A percentile compares a stretch with the other conserved stretches of the same genome.
These are phyloP conservation scores for Aspergillus bertholletiae DNA, from an alignment of 495 filamentous ascomycete genomes.

Conservation along the genomic window DNA sequence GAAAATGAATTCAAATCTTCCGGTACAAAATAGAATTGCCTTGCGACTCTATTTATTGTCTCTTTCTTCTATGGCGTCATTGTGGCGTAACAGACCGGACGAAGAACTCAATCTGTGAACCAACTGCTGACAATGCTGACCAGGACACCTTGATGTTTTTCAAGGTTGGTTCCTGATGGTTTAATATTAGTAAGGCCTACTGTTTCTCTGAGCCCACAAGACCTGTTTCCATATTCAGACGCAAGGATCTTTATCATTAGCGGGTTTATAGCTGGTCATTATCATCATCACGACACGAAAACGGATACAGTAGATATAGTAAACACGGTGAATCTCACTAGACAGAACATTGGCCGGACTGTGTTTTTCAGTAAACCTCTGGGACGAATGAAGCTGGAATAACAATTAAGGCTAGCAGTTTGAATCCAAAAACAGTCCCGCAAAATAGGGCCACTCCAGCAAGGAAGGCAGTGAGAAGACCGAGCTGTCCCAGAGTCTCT, in stretches of 20 bases:
- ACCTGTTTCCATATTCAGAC: not conserved
- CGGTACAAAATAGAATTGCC: too few species aligned
- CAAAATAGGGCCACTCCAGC: constrained; percentile 14
- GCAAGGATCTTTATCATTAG: too few species aligned
- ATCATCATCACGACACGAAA: too few species aligned
- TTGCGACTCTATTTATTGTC: not conserved
- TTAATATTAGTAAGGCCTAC: too few species aligned
- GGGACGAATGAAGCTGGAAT: not conserved
- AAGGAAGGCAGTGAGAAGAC: constrained; percentile 23
- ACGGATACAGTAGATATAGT: too few species aligned
- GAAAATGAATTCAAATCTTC: not conserved
- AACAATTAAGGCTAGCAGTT: constrained; percentile 14
- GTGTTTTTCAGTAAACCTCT: not conserved
- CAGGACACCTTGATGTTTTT: too few species aligned
- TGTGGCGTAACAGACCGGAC: constrained; percentile 1
- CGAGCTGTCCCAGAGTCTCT: constrained; percentile 26
- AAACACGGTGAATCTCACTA: too few species aligned
- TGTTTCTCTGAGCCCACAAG: too few species aligned
- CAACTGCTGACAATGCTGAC: too few species aligned
- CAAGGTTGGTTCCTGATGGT: not conserved
- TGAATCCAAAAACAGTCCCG: constrained; percentile 20
- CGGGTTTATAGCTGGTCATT: not conserved
- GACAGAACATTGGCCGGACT: not conserved
- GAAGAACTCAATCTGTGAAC: not conserved
- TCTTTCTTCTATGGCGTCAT: constrained; percentile 12